Evolutionary conservation across 441 rosid species (phyloP).

Genomic region (Gossypium laxum): DNA sequence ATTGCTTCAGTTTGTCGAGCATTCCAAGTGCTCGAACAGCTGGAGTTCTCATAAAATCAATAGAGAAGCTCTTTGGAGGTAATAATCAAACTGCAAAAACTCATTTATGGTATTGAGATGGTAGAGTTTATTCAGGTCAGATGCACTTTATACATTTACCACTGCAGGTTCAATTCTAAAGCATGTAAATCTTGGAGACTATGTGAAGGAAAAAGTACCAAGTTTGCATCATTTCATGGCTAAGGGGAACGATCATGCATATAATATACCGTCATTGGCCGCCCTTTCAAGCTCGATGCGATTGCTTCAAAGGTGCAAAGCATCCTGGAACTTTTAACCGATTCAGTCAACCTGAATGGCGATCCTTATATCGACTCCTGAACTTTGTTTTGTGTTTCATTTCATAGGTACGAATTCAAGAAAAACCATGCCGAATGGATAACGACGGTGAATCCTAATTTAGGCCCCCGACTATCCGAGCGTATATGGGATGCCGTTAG

Average conservation of each 20-base stretch:
- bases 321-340: neutral
- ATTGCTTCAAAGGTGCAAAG: constrained; percentile 48
- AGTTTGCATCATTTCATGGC: constrained; percentile 53
- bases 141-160: neutral
- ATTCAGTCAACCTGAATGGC: constrained; percentile 2
- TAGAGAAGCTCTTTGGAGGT: constrained; percentile 60
- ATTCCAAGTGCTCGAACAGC: constrained; percentile 40
- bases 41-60: constrained; percentile 43
- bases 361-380: neutral
- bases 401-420: constrained; percentile 67
- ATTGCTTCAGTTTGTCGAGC: constrained; percentile 62
- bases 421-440: constrained; percentile 68
- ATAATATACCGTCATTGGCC: constrained; percentile 55
- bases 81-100: constrained; percentile 6
- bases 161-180: constrained; percentile 42
- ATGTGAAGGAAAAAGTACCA: constrained; percentile 47
- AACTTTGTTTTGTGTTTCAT: constrained; percentile 10
- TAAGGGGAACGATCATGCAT: constrained; percentile 28
- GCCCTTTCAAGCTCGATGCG: constrained; percentile 69
- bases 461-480: constrained; percentile 62
- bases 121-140: neutral
- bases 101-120: neutral
- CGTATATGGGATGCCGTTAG: constrained; percentile 54
- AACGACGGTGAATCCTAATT: constrained; percentile 46
- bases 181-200: constrained; percentile 50